Base-by-base conservation (phyloP, 2,329 filamentous ascomycete genomes). In the Gnomoniopsis sp. region DNA sequence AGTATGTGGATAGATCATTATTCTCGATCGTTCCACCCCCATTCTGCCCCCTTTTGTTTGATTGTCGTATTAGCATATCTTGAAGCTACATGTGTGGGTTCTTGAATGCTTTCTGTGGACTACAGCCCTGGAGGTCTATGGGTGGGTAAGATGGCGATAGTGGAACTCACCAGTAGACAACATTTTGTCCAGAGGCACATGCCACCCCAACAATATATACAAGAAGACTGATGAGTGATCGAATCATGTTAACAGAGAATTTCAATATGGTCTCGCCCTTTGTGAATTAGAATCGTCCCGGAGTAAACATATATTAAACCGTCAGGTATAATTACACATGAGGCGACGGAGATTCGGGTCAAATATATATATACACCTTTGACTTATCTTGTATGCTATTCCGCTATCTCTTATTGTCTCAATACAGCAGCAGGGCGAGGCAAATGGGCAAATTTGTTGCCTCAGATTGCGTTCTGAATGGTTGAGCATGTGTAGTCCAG, bases 1-100 rank as follows among this genome's bases (percentile, higher is more conserved):
- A 78, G 66, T 77, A 77, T 6, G 65, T 55, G 47, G 68, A 65
- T 52, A 75, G 67, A 61, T 75, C 70, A 44, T 73, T 72, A 62
- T 74, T 71, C 61, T 73, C 71, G 33, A 70, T 63, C 3, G 68
- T 73, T 8, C 69, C 68, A 58, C 71, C 53, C 6, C 53, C 53
- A 17, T 56, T 56, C 22, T 56, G 53, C 8, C 53, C 53, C 53
- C 53, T 50, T n/a, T 15, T 50, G 49, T 21, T 19, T 17, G n/a
- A 44, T 17, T 30, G 26, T 8, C 4, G 26, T 30, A 30, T 30
- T 30, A 30, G 26, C 26, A 4, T 30, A 4, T 30, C 26, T 30
- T 30, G 26, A 30, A 30, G 26, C 8, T 8, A 30, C 26, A 30
- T 4, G 26, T 30, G 26, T 30, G 26, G 26, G 8, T 4, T 30